Evolutionary conservation across 2,329 filamentous ascomycete species (phyloP).

Genomic region (Colletotrichum ledebouriae): DNA sequence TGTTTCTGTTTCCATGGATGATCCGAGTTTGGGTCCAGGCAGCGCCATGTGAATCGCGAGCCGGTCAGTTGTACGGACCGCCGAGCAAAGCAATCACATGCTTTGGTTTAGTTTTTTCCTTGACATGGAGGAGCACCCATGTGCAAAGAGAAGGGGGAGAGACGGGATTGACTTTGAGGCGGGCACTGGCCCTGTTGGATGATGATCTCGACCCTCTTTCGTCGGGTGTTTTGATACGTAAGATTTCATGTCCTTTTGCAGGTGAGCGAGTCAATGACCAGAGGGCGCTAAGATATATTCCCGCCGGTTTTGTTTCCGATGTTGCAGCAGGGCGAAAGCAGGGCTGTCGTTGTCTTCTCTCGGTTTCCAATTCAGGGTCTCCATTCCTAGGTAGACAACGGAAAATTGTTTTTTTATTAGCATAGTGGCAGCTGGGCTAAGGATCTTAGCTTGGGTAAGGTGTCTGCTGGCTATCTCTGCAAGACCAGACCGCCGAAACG

Average conservation of each 20-base stretch:
- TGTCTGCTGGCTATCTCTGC: too few relatives aligned
- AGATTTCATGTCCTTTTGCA: conserved; percentile 24
- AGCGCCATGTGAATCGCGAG: conserved; percentile 15
- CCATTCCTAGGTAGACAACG: not conserved
- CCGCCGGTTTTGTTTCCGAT: conserved; percentile 32
- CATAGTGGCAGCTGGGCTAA: not conserved
- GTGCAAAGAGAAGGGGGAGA: not conserved
- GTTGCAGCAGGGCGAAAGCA: conserved; percentile 14
- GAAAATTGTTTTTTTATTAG: not conserved
- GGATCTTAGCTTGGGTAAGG: not conserved
- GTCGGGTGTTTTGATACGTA: conserved; percentile 40
- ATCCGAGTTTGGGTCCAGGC: conserved; percentile 8
- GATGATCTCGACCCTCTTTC: conserved; percentile 20
- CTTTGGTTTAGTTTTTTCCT: not conserved
- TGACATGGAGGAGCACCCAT: conserved; percentile 4
- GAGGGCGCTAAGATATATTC: conserved; percentile 22
- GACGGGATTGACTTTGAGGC: conserved; percentile 31
- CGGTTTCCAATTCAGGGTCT: not conserved
- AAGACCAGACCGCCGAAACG: too few relatives aligned
- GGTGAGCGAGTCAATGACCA: conserved; percentile 28
- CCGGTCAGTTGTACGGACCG: conserved; percentile 1
- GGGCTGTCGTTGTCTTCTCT: conserved; percentile 16
- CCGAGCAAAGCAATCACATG: conserved; percentile 30
- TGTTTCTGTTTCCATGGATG: conserved; percentile 24
- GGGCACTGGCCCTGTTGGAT: conserved; percentile 19